These are phyloP conservation scores for Yarrowia phangngaensis DNA, from an alignment of 805 yeast species.

Conservation along the genomic window DNA sequence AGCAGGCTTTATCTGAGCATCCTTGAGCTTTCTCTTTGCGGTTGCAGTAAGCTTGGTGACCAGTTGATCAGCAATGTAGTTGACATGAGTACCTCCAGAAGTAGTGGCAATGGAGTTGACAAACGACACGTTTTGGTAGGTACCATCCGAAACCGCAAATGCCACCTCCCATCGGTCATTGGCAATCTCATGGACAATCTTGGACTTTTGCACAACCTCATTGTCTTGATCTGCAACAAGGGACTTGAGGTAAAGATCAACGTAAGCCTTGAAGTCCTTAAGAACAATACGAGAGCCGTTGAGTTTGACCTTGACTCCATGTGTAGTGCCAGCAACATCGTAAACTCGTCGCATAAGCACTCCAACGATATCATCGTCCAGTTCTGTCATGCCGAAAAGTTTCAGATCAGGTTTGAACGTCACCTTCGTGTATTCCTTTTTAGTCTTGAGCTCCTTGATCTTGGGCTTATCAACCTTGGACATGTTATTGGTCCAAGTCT, in stretches of 20 bases:
- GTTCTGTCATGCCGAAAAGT: constrained; percentile 76
- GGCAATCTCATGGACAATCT: constrained; percentile 72
- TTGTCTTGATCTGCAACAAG: constrained; percentile 35
- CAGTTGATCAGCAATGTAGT: constrained; percentile 77
- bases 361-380: constrained; percentile 79
- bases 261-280: constrained; percentile 76
- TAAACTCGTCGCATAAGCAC: constrained; percentile 90
- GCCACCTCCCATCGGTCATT: constrained; percentile 95
- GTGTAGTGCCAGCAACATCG: constrained; percentile 91
- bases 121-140: constrained; percentile 90
- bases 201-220: constrained; percentile 47
- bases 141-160: constrained; percentile 85
- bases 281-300: constrained; percentile 70
- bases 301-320: constrained; percentile 70
- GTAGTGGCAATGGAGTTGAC: constrained; percentile 98
- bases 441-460: constrained; percentile 53
- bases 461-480: constrained; percentile 67
- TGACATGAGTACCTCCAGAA: constrained; percentile 94
- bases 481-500: constrained; percentile 89
- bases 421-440: constrained; percentile 76
- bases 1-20: constrained; percentile 73
- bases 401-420: constrained; percentile 83
- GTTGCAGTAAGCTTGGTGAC: constrained; percentile 69
- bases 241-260: constrained; percentile 83
- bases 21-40: constrained; percentile 62